A percentile compares a stretch with the other conserved stretches of the same genome.
Evolutionary conservation across 306 rosid genomes (phyloP).

Genomic region (Urtica urens): DNA sequence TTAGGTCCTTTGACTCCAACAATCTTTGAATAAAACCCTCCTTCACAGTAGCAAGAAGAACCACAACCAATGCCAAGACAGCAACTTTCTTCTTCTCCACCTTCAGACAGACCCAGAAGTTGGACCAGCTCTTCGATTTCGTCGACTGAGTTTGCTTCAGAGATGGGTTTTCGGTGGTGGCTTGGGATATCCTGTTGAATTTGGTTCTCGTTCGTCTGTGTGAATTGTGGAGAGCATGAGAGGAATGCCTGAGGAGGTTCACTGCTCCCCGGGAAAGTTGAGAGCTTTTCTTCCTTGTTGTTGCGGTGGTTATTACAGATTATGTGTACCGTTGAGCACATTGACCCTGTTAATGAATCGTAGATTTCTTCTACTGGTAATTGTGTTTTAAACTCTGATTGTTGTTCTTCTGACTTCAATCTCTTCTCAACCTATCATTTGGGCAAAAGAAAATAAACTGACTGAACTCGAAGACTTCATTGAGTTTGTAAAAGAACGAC

Average conservation of each 20-base stretch:
- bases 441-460: neutral
- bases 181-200: slow-evolving; percentile 11
- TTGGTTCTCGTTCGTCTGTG: slow-evolving; percentile 23
- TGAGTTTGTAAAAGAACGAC: too few relatives aligned
- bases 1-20: slow-evolving; percentile 74
- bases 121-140: slow-evolving; percentile 45
- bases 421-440: slow-evolving; percentile 82
- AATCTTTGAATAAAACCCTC: slow-evolving; percentile 70
- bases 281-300: neutral
- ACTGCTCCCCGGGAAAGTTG: slow-evolving; percentile 27
- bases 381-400: slow-evolving; percentile 5
- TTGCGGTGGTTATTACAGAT: slow-evolving; percentile 38
- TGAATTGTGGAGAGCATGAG: slow-evolving; percentile 38
- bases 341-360: slow-evolving; percentile 17
- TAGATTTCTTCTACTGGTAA: slow-evolving; percentile 10
- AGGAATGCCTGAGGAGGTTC: slow-evolving; percentile 56
- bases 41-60: slow-evolving; percentile 66
- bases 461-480: neutral
- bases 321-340: slow-evolving; percentile 49
- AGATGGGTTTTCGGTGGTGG: neutral
- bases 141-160: slow-evolving; percentile 16
- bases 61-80: slow-evolving; percentile 21
- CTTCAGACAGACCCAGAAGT: slow-evolving; percentile 42
- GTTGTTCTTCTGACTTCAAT: slow-evolving; percentile 46
- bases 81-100: slow-evolving; percentile 6